Evolutionary conservation across 176 grass and related monocot genomes (phyloP), one percentile per base, ranked within the genome.

Genomic region (Eremochloa ophiuroides): DNA sequence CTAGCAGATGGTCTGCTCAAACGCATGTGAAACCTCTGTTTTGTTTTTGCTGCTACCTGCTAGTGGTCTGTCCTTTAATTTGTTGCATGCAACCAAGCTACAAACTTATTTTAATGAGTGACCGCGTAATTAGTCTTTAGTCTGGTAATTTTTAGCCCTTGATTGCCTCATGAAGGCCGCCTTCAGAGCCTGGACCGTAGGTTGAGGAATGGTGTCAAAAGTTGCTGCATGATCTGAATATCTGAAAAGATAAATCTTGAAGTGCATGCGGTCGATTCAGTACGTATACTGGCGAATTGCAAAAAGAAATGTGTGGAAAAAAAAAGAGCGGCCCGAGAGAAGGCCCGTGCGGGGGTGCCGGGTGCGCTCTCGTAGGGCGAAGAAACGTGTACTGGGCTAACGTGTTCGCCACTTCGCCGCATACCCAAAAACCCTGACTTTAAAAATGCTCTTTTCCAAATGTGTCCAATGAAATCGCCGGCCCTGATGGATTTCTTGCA

Each of bases 21-120:
- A 82, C 66, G 74, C 88, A 86, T 79, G 74, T 79, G 83, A 65
- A 90, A 33, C 73, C 30, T 79, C 60, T 86, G 39, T 89, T 66
- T 69, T 78, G 64, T 86, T 83, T 75, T 86, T 58, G 17, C 66
- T 51, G 4, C 42, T 72, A 25, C 69, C 42, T 48, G 73, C 74
- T 83, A 79, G 83, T 83, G 79, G 78, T 25, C 12, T 74, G 67
- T 82, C 83, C n/a, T n/a, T n/a, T n/a, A n/a, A 79, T 78, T 82
- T 73, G 83, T 42, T 78, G 74, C 88, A 68, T 82, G 79, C 66
- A 73, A 7, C 39, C 30, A 18, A 28, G 26, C 18, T 76, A 16
- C 22, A n/a, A 77, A 50, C 39, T 72, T 26, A 82, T 78, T 74
- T 22, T 37, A 72, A 31, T 11, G 42, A 48, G 35, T 48, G 42